Base-by-base conservation (phyloP, 257 asterid genomes). In the Solanum etuberosum region DNA sequence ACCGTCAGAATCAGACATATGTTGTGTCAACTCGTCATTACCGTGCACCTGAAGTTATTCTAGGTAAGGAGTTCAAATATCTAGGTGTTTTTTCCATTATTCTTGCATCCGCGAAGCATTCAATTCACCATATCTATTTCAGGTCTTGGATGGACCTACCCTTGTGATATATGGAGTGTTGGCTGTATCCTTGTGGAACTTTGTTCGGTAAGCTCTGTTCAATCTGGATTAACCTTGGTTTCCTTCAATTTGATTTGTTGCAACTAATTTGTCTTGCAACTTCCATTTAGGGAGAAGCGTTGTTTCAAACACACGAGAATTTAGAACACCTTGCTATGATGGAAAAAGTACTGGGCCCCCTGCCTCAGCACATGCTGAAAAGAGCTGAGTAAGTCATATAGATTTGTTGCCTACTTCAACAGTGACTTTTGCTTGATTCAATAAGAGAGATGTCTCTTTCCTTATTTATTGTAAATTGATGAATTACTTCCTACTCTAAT, bases 281-380 rank as follows among this genome's bases (percentile, higher is more conserved):
- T 48, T 83, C 37, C 37, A 5, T 2, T 3, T 78, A 96, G 99
- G 99, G 99, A 13, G 98, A 92, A 88, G 98, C 98, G 4, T 88
- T 96, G 85, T 96, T 95, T 88, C 98, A 95, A 88, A 96, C 99
- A 5, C 99, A 96, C 37, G 99, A 96, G 87, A 95, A 95, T 86
- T 90, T 96, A 80, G 98, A 96, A 86, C 99, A 96, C 92, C 98
- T 96, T 40, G 98, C 99, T 8, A 96, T 96, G 99, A 96, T 95
- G 99, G 99, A 95, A 88, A 92, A 93, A 82, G 98, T 96, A 3
- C 95, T 96, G 76, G 99, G 99, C 51, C 91, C 94, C 5, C 61
- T 96, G 38, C 99, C 99, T n/a, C 93, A 89, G 46, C 92, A 93
- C 72, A 94, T 96, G 96, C 84, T 96, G 89, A 96, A 93, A 88